Conservation (phyloP, 345 rosid species). For the Noccaea bulbosa region DNA sequence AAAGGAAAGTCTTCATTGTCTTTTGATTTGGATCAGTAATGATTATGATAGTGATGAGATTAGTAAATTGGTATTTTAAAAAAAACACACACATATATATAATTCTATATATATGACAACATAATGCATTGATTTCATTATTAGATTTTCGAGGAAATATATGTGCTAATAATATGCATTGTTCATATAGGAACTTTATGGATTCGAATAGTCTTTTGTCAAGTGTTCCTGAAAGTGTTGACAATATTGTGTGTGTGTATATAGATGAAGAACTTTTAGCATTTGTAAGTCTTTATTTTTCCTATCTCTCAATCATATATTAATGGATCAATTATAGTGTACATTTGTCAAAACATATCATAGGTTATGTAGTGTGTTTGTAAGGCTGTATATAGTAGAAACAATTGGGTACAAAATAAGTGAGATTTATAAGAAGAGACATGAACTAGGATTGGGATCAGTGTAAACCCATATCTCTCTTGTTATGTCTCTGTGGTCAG, state of each 20-base stretch:
- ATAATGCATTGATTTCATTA: constrained; percentile 35
- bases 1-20: constrained; percentile 77
- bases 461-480: constrained; percentile 48
- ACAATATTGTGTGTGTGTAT: constrained; percentile 14
- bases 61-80: background rate
- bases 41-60: constrained; percentile 19
- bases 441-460: constrained; percentile 47
- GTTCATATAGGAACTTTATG: constrained; percentile 14
- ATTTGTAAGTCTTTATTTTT: background rate
- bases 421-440: constrained; percentile 40
- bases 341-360: constrained; percentile 33
- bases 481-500: constrained; percentile 38
- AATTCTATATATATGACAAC: constrained; percentile 29
- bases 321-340: constrained; percentile 2
- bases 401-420: constrained; percentile 19
- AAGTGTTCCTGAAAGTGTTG: constrained; percentile 9
- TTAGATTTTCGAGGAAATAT: background rate
- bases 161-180: constrained; percentile 20
- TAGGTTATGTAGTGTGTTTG: constrained; percentile 32
- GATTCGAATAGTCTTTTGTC: constrained; percentile 19
- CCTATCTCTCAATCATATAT: constrained; percentile 10
- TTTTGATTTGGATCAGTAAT: constrained; percentile 65
- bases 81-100: constrained; percentile 18
- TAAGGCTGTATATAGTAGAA: constrained; percentile 10
- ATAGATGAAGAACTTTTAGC: constrained; percentile 4